Conservation (phyloP, 441 rosid genomes). For the Gossypium davidsonii region DNA sequence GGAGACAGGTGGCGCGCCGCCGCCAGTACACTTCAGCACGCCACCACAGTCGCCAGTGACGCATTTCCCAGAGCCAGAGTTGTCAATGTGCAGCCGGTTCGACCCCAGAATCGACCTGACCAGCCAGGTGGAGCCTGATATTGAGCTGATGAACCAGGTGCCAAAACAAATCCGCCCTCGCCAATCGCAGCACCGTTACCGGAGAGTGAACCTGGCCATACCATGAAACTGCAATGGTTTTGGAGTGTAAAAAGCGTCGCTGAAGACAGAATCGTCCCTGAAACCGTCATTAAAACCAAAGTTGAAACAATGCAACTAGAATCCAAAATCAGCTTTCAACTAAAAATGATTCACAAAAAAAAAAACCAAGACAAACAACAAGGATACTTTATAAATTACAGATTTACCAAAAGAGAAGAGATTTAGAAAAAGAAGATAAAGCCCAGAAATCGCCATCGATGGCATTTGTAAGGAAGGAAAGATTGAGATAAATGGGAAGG, state of each 20-base stretch:
- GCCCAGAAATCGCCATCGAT: slow-evolving; percentile 32
- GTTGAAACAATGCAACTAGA: neutral
- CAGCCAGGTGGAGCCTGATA: slow-evolving; percentile 56
- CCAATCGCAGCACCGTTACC: slow-evolving; percentile 60
- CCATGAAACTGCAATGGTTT: slow-evolving; percentile 52
- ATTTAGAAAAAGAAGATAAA: slow-evolving; percentile 17
- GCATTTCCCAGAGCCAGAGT: slow-evolving; percentile 57
- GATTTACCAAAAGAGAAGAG: neutral
- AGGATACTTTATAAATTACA: neutral
- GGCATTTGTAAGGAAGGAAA: neutral
- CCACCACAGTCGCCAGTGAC: slow-evolving; percentile 86
- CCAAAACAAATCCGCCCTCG: slow-evolving; percentile 53
- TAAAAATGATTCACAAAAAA: neutral
- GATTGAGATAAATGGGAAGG: neutral
- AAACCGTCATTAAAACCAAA: neutral
- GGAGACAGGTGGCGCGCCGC: slow-evolving; percentile 65
- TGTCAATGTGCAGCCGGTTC: slow-evolving; percentile 70
- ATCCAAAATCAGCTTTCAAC: neutral
- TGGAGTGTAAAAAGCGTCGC: slow-evolving; percentile 59
- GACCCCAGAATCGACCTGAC: slow-evolving; percentile 77
- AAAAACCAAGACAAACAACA: neutral
- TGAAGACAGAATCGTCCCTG: slow-evolving; percentile 39
- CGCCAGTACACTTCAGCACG: slow-evolving; percentile 51
- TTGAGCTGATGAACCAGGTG: slow-evolving; percentile 42
- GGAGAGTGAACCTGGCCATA: slow-evolving; percentile 78